These are phyloP conservation scores for Neckera pumila DNA, from an alignment of 225 moss, liverwort and hornwort species.

Conservation along the genomic window DNA sequence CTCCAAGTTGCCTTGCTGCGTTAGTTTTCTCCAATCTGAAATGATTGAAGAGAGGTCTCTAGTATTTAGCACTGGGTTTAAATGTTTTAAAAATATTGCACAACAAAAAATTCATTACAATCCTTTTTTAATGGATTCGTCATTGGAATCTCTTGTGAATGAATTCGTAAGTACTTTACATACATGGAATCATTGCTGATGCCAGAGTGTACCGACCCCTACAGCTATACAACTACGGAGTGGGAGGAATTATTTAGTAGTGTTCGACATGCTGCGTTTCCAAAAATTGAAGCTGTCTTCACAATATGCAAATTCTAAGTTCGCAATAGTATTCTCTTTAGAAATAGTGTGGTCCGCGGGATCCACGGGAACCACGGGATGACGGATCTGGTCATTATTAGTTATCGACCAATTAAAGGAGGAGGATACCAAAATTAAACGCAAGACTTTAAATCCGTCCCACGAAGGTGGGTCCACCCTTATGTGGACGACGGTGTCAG, in stretches of 20 bases:
- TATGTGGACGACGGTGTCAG: no score
- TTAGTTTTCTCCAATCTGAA: not conserved
- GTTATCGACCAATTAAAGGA: not conserved
- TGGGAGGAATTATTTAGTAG: not conserved
- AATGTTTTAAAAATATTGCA: not conserved
- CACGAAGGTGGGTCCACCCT: no score
- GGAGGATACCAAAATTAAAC: not conserved
- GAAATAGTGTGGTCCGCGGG: not conserved
- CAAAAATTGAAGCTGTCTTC: not conserved
- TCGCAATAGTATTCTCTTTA: not conserved
- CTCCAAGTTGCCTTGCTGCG: not conserved
- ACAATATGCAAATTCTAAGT: not conserved
- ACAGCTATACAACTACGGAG: not conserved
- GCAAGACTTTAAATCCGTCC: no score
- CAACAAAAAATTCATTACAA: no score
- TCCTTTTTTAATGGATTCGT: not conserved
- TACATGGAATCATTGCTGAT: not conserved
- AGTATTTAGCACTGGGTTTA: no score
- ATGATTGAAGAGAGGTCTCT: not conserved
- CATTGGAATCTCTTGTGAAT: not conserved
- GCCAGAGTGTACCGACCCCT: not conserved
- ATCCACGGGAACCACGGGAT: not conserved
- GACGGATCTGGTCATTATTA: not conserved
- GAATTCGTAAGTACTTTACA: not conserved
- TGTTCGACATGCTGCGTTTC: not conserved